Evolutionary conservation across 495 filamentous ascomycete species (phyloP).

Genomic region (Xylaria bambusicola): DNA sequence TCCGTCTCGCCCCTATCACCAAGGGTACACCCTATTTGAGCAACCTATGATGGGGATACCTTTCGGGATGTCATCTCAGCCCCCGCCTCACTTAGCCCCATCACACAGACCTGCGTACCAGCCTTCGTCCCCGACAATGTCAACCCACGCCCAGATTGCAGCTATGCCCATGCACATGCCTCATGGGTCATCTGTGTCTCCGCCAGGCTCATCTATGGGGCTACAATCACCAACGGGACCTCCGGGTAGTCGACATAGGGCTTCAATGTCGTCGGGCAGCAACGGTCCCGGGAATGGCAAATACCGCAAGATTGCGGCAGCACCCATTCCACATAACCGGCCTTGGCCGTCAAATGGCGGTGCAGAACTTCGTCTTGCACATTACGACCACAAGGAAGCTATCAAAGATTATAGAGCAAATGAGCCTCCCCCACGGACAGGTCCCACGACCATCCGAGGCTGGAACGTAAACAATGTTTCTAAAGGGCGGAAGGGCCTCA

Average conservation of each 20-base stretch:
- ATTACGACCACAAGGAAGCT: constrained; percentile 49
- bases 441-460: constrained; percentile 49
- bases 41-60: constrained; percentile 21
- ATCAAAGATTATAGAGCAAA: constrained; percentile 49
- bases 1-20: constrained; percentile 44
- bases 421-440: constrained; percentile 46
- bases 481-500: constrained; percentile 25
- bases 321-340: constrained; percentile 49
- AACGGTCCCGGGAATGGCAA: constrained; percentile 35
- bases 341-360: constrained; percentile 40
- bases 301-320: constrained; percentile 51
- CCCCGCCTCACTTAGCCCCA: constrained; percentile 13
- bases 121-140: constrained; percentile 26
- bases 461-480: constrained; percentile 51
- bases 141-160: constrained; percentile 22
- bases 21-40: constrained; percentile 39
- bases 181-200: constrained; percentile 30
- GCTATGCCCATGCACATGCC: constrained; percentile 25
- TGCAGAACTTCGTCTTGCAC: constrained; percentile 48
- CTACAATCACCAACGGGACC: constrained; percentile 26
- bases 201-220: constrained; percentile 22
- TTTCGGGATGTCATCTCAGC: constrained; percentile 18
- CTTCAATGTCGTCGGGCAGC: constrained; percentile 31
- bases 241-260: constrained; percentile 21
- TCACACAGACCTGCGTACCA: constrained; percentile 23